Conservation (phyloP, 495 filamentous ascomycete species). For the Parathielavia appendiculata region DNA sequence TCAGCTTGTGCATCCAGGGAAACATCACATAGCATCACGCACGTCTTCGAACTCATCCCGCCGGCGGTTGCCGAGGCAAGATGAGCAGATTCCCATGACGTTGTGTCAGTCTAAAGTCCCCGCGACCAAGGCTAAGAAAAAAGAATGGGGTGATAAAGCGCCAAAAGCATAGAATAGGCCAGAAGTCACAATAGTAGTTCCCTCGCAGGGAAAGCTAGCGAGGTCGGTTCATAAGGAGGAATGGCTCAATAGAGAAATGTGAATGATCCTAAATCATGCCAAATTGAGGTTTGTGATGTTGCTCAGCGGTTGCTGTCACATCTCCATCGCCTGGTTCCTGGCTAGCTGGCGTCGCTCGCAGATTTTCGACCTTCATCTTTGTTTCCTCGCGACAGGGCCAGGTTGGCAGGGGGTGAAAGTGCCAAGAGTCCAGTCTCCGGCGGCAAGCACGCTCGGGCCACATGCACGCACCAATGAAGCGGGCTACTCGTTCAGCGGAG, state of each 20-base stretch:
- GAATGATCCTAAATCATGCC: slow-evolving; percentile 1
- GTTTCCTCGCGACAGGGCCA: too few relatives aligned
- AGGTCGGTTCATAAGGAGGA: slow-evolving; percentile 32
- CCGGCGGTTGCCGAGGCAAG: slow-evolving; percentile 41
- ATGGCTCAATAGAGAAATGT: slow-evolving; percentile 11
- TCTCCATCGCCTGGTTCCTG: background rate
- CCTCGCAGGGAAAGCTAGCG: slow-evolving; percentile 24
- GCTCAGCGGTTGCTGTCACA: background rate
- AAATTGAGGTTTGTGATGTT: background rate
- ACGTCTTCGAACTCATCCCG: slow-evolving; percentile 43
- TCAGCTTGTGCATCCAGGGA: slow-evolving; percentile 9
- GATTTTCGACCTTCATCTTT: too few relatives aligned
- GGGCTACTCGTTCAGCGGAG: too few relatives aligned
- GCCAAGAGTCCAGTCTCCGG: too few relatives aligned
- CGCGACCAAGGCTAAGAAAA: background rate
- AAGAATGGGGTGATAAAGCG: slow-evolving; percentile 11
- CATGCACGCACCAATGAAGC: too few relatives aligned
- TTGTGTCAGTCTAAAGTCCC: background rate
- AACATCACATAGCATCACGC: background rate
- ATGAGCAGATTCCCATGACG: slow-evolving; percentile 45
- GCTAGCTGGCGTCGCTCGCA: too few relatives aligned
- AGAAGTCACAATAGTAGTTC: slow-evolving; percentile 3
- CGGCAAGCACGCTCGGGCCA: too few relatives aligned
- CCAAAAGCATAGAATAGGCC: background rate
- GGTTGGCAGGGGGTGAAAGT: too few relatives aligned